Conservation (phyloP, 2,329 filamentous ascomycete genomes). For the Neonectria faginata region DNA sequence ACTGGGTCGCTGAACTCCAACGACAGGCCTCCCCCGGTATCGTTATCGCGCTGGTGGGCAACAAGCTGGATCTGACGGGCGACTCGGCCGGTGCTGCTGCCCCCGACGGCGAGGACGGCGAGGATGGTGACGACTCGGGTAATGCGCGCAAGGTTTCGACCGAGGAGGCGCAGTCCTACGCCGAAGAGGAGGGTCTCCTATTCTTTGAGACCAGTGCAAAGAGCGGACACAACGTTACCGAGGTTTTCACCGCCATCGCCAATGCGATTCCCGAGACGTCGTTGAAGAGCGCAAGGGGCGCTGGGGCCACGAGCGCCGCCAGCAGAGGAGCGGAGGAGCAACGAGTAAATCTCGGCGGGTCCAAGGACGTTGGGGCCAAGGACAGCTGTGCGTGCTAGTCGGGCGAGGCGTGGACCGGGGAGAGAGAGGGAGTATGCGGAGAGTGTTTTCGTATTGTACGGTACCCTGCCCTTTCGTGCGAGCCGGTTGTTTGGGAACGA, state of each 20-base stretch:
- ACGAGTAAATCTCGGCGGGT: slow-evolving; percentile 84
- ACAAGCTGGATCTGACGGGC: slow-evolving; percentile 91
- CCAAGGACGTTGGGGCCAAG: slow-evolving; percentile 80
- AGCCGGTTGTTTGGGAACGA: slow-evolving; percentile 45
- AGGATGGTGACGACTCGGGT: slow-evolving; percentile 71
- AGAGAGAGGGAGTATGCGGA: slow-evolving; percentile 22
- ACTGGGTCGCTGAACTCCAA: slow-evolving; percentile 98
- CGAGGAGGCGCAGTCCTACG: slow-evolving; percentile 92
- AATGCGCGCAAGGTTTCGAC: slow-evolving; percentile 90
- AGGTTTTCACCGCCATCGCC: slow-evolving; percentile 97
- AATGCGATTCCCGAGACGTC: slow-evolving; percentile 98
- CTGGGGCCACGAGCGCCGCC: slow-evolving; percentile 70
- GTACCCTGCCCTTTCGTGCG: slow-evolving; percentile 44
- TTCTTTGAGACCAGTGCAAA: slow-evolving; percentile 99
- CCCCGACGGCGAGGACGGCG: slow-evolving; percentile 60
- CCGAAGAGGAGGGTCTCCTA: slow-evolving; percentile 90
- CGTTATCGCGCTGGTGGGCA: slow-evolving; percentile 95
- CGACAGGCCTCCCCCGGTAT: slow-evolving; percentile 96
- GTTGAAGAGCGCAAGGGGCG: slow-evolving; percentile 86
- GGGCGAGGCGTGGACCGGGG: slow-evolving; percentile 20
- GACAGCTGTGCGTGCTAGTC: slow-evolving; percentile 88
- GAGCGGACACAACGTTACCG: slow-evolving; percentile 91
- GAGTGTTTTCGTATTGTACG: slow-evolving; percentile 42
- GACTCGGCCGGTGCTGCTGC: slow-evolving; percentile 59
- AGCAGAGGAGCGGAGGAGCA: slow-evolving; percentile 74